Conservation (phyloP, 2,329 filamentous ascomycete genomes). For the Hymenoscyphus scutula region DNA sequence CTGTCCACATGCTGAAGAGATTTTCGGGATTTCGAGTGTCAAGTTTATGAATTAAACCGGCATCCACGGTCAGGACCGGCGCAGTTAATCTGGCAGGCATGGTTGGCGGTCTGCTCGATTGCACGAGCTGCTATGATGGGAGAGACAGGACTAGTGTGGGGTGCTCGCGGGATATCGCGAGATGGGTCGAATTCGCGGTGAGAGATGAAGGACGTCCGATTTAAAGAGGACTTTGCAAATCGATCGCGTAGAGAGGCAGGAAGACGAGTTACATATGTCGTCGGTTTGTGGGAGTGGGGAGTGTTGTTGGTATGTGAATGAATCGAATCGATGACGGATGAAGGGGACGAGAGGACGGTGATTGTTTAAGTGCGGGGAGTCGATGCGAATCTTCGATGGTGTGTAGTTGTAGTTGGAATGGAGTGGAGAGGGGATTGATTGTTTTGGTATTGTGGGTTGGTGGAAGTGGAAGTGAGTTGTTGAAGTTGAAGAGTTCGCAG, state of each 20-base stretch:
- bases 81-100: constrained; percentile 86
- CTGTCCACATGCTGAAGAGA: constrained; percentile 95
- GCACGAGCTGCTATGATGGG: constrained; percentile 30
- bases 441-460: not conserved
- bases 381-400: not conserved
- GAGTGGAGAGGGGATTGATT: not conserved
- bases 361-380: not conserved
- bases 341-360: not conserved
- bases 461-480: not conserved
- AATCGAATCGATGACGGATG: constrained; percentile 9
- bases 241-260: not conserved
- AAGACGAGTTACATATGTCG: not conserved
- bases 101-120: constrained; percentile 30
- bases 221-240: constrained; percentile 1
- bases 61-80: constrained; percentile 87
- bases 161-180: constrained; percentile 35
- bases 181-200: constrained; percentile 4
- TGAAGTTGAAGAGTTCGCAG: constrained; percentile 4
- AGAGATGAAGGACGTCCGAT: constrained; percentile 1
- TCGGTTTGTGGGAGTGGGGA: not conserved
- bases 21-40: constrained; percentile 91
- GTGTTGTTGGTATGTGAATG: not conserved
- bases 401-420: not conserved
- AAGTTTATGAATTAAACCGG: constrained; percentile 88
- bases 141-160: constrained; percentile 30